Evolutionary conservation across 768 basidiomycete species (phyloP).

Genomic region (Paxillus rubicundulus): DNA sequence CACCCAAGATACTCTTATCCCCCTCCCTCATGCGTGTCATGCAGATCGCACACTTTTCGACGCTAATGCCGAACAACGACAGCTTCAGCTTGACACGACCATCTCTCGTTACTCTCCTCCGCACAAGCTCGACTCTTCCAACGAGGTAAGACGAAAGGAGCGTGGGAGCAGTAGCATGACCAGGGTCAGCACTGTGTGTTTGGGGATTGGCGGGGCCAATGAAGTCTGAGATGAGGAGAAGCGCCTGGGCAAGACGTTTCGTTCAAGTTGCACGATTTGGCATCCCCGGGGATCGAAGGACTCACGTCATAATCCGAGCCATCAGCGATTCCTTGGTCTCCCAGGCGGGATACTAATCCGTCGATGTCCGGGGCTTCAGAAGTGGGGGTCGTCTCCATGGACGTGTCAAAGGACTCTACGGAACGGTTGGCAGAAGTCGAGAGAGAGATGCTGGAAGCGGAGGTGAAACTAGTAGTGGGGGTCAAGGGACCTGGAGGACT

Average conservation of each 20-base stretch:
- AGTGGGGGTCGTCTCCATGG: conserved; percentile 30
- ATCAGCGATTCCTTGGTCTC: conserved; percentile 41
- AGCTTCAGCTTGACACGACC: conserved; percentile 74
- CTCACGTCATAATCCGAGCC: conserved; percentile 68
- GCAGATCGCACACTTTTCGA: conserved; percentile 74
- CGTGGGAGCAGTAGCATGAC: background rate
- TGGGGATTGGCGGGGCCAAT: conserved; percentile 49
- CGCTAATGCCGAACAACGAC: conserved; percentile 55
- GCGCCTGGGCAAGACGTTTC: conserved; percentile 42
- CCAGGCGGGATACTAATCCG: conserved; percentile 55
- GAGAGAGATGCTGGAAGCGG: conserved; percentile 29
- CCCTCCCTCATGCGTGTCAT: conserved; percentile 63
- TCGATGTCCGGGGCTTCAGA: conserved; percentile 58
- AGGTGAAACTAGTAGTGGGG: conserved; percentile 28
- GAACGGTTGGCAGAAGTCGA: conserved; percentile 22
- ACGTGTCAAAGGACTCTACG: conserved; percentile 26
- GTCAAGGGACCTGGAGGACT: conserved; percentile 33
- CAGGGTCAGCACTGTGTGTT: conserved; percentile 4
- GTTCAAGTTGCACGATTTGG: conserved; percentile 20
- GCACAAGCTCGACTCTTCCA: conserved; percentile 53
- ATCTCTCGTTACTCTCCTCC: conserved; percentile 56
- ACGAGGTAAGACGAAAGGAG: conserved; percentile 25
- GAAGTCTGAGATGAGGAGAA: conserved; percentile 58
- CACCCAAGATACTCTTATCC: conserved; percentile 55
- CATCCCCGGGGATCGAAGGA: conserved; percentile 25